Percentiles rank a stretch among this genome's conserved stretches.
phyloP scores from a whole-genome alignment of 257 asterid species.

The Solanum infundibuliforme region DNA sequence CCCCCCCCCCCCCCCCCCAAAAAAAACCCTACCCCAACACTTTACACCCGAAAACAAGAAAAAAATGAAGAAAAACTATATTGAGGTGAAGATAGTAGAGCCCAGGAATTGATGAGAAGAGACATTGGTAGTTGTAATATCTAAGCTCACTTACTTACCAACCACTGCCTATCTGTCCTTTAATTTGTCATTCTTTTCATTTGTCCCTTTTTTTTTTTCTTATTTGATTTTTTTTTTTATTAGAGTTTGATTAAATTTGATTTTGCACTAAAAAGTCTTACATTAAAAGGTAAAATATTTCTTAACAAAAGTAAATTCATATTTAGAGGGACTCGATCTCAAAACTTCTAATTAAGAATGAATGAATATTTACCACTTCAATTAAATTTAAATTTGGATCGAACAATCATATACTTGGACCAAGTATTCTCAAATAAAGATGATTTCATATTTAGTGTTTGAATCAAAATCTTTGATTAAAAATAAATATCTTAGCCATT shows the following conservation, averaged over 20 bases:
- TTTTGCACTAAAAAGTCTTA: too few relatives aligned
- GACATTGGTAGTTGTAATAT: background rate
- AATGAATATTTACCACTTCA: background rate
- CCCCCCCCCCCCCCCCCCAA: background rate
- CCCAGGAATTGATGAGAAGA: background rate
- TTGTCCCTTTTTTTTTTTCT: background rate
- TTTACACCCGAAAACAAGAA: background rate
- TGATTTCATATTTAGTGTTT: background rate
- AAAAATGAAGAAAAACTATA: background rate
- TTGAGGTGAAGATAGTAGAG: background rate
- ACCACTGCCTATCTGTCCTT: background rate
- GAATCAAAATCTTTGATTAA: background rate
- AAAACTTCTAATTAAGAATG: too few relatives aligned
- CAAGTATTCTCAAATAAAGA: background rate
- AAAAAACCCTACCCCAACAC: background rate
- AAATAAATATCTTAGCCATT: background rate
- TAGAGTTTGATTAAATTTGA: too few relatives aligned
- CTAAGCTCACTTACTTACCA: background rate
- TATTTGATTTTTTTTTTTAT: too few relatives aligned
- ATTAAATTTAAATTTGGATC: background rate
- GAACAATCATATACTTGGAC: background rate
- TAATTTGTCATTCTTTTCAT: background rate
- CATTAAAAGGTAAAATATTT: too few relatives aligned
- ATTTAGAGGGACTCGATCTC: too few relatives aligned
- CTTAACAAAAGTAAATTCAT: too few relatives aligned